These are phyloP conservation scores for Blastocrithidia nonstop DNA, from an alignment of 208 protist genomes.

Conservation along the genomic window DNA sequence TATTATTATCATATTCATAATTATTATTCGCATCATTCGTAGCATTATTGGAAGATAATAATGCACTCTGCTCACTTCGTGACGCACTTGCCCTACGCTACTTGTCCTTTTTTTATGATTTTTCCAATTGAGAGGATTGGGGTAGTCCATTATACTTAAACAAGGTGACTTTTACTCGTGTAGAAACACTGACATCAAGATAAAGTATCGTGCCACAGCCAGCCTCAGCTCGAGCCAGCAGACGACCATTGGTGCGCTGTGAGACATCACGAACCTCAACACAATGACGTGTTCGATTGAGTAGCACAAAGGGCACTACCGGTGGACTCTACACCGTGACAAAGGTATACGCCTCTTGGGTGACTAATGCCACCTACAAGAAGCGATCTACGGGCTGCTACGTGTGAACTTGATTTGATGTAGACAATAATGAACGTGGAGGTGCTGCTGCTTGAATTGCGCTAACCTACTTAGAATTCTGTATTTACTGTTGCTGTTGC, in stretches of 20 bases:
- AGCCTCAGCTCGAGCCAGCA: slow-evolving; percentile 27
- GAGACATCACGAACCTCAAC: slow-evolving; percentile 37
- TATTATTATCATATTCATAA: too few species aligned
- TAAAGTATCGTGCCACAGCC: slow-evolving; percentile 32
- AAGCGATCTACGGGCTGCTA: too few species aligned
- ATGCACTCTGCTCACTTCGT: too few species aligned
- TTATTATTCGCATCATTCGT: not conserved
- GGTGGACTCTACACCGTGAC: slow-evolving; percentile 48
- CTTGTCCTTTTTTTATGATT: too few species aligned
- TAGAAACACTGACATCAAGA: slow-evolving; percentile 29
- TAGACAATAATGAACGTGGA: too few species aligned
- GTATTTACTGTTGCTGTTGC: not conserved
- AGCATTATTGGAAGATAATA: too few species aligned
- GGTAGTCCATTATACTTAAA: too few species aligned
- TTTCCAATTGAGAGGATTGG: too few species aligned
- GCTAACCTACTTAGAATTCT: too few species aligned
- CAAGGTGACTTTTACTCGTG: slow-evolving; percentile 12
- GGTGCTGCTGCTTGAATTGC: too few species aligned
- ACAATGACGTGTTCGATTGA: slow-evolving; percentile 47
- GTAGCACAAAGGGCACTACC: slow-evolving; percentile 39
- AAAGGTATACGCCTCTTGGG: slow-evolving; percentile 63
- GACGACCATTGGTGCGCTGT: slow-evolving; percentile 16
- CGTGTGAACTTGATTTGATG: too few species aligned
- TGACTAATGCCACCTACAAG: slow-evolving; percentile 50
- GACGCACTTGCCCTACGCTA: too few species aligned